Percentiles rank a stretch among this genome's conserved stretches.
phyloP scores from a whole-genome alignment of 192 early-diverging fungal genomes.

The Gonapodya prolifera region DNA sequence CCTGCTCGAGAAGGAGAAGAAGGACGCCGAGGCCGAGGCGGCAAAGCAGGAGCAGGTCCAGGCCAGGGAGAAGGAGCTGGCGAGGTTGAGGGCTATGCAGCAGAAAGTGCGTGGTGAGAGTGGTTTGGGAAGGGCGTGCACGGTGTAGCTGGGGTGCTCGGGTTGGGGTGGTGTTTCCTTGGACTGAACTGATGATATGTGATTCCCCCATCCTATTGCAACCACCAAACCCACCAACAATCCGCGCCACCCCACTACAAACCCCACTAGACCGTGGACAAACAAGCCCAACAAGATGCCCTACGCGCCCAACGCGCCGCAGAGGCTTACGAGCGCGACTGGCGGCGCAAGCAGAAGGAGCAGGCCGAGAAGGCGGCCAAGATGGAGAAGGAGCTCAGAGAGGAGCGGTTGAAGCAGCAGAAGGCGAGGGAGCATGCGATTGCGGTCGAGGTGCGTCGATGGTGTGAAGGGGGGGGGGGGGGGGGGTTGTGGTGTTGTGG shows the following conservation, averaged over 20 bases:
- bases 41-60: constrained; percentile 31
- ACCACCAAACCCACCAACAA: not conserved
- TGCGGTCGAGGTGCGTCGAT: constrained; percentile 23
- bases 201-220: too few species aligned
- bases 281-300: constrained; percentile 43
- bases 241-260: not conserved
- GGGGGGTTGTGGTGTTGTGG: too few species aligned
- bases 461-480: not conserved
- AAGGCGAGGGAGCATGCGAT: constrained; percentile 38
- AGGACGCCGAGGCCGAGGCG: constrained; percentile 38
- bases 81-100: constrained; percentile 37
- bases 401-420: constrained; percentile 32
- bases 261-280: constrained; percentile 30
- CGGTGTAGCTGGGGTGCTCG: too few species aligned
- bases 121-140: too few species aligned
- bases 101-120: constrained; percentile 26
- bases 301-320: constrained; percentile 35
- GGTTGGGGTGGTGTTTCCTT: too few species aligned
- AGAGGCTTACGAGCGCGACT: constrained; percentile 46
- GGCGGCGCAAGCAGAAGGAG: constrained; percentile 39
- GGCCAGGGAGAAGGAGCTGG: constrained; percentile 31
- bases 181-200: too few species aligned
- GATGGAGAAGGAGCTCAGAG: constrained; percentile 24
- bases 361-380: constrained; percentile 22
- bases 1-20: constrained; percentile 39